A percentile compares a stretch with the other conserved stretches of the same genome.
Conservation (phyloP, 495 filamentous ascomycete genomes). For the Neurospora sp. region DNA sequence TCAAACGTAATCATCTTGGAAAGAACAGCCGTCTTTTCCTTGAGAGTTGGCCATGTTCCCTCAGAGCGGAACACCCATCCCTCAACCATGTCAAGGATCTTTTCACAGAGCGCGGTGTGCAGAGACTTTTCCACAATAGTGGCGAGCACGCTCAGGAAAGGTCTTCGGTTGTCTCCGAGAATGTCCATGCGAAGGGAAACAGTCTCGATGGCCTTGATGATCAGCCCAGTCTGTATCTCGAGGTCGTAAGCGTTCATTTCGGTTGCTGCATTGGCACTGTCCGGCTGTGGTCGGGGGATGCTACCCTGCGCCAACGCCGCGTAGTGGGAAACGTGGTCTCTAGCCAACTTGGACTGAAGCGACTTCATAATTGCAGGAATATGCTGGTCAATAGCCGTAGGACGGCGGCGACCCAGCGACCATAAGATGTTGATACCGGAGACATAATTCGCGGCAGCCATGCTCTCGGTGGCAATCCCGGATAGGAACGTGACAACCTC, state of each 20-base stretch:
- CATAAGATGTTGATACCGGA: conserved; percentile 85
- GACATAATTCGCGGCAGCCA: conserved; percentile 68
- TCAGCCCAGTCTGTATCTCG: conserved; percentile 75
- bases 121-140: conserved; percentile 89
- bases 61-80: conserved; percentile 89
- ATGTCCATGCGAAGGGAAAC: conserved; percentile 84
- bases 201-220: conserved; percentile 88
- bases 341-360: conserved; percentile 80
- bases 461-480: conserved; percentile 67
- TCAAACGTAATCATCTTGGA: conserved; percentile 98
- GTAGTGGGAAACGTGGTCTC: conserved; percentile 81
- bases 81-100: conserved; percentile 91
- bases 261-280: conserved; percentile 37
- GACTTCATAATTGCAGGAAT: conserved; percentile 85
- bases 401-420: conserved; percentile 75
- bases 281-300: conserved; percentile 25
- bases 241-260: conserved; percentile 65
- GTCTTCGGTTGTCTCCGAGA: conserved; percentile 82
- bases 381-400: conserved; percentile 79
- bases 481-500: conserved; percentile 78
- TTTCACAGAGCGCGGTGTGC: conserved; percentile 73
- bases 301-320: conserved; percentile 38
- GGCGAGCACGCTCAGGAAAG: conserved; percentile 89
- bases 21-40: conserved; percentile 94
- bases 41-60: conserved; percentile 88